Evolutionary conservation across 1,284 basidiomycete genomes (phyloP).

Genomic region (Golubevia sp.): DNA sequence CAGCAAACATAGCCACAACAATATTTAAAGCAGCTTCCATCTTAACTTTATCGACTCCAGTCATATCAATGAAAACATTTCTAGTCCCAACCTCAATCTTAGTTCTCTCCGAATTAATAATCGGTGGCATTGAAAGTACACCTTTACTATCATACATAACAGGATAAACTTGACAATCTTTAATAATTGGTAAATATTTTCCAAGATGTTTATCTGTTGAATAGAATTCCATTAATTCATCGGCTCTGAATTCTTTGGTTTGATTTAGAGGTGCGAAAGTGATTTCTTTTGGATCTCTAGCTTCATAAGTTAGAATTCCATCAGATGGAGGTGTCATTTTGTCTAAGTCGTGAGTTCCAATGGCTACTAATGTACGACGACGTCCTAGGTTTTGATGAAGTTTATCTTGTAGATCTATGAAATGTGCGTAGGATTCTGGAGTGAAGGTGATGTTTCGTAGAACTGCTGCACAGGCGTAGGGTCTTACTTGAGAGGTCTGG

Average conservation of each 20-base stretch:
- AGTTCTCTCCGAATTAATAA: constrained; percentile 59
- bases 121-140: constrained; percentile 56
- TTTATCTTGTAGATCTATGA: constrained; percentile 66
- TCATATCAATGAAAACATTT: constrained; percentile 59
- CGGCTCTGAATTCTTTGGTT: not conserved
- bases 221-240: not conserved
- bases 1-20: constrained; percentile 55
- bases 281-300: not conserved
- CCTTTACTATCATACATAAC: constrained; percentile 51
- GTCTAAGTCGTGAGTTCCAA: constrained; percentile 1
- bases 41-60: constrained; percentile 54
- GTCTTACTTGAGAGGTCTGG: constrained; percentile 24
- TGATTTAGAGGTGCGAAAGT: not conserved
- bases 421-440: constrained; percentile 51
- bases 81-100: constrained; percentile 57
- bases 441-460: constrained; percentile 54
- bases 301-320: too few relatives aligned
- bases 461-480: constrained; percentile 51
- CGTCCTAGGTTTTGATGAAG: constrained; percentile 2
- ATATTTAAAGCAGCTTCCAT: constrained; percentile 50
- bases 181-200: constrained; percentile 54
- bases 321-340: not conserved
- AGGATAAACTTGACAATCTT: constrained; percentile 53
- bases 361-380: constrained; percentile 2
- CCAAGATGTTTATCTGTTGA: constrained; percentile 40